Percentiles rank a stretch among this genome's conserved stretches.
Evolutionary conservation across 768 basidiomycete species (phyloP).

Genomic region (Omphalotus guepiniiformis): DNA sequence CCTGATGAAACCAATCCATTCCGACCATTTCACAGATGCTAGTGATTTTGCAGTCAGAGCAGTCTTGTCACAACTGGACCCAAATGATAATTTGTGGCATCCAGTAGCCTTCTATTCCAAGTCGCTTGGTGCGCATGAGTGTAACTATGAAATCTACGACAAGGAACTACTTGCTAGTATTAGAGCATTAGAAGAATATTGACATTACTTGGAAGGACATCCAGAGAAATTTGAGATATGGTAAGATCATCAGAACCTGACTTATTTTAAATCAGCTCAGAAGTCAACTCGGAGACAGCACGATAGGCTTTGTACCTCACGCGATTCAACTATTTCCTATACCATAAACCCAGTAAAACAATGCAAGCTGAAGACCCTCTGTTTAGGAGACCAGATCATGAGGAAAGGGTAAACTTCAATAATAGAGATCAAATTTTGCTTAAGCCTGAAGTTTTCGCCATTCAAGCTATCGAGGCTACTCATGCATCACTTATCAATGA

Average conservation of each 20-base stretch:
- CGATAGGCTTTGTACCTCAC: slow-evolving; percentile 25
- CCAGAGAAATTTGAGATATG: slow-evolving; percentile 6
- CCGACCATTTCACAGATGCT: slow-evolving; percentile 23
- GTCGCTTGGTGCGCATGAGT: slow-evolving; percentile 26
- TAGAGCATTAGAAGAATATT: slow-evolving; percentile 17
- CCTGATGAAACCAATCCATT: slow-evolving; percentile 11
- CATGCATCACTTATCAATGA: background rate
- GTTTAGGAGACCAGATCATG: background rate
- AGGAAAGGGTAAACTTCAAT: background rate
- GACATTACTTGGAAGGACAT: slow-evolving; percentile 1
- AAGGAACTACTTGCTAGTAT: slow-evolving; percentile 48
- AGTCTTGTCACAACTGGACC: slow-evolving; percentile 23
- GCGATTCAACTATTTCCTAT: slow-evolving; percentile 15
- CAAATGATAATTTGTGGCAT: slow-evolving; percentile 18
- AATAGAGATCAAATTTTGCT: background rate
- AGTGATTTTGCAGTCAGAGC: slow-evolving; percentile 27
- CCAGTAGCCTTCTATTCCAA: slow-evolving; percentile 36
- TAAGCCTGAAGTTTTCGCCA: background rate
- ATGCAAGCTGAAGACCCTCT: slow-evolving; percentile 15
- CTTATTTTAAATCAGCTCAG: slow-evolving; percentile 23
- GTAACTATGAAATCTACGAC: slow-evolving; percentile 48
- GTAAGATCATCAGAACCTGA: slow-evolving; percentile 27
- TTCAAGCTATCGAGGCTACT: background rate
- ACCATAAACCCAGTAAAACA: slow-evolving; percentile 14
- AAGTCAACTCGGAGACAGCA: slow-evolving; percentile 29